phyloP scores from a whole-genome alignment of 345 rosid genomes.

The Eucalyptus cloeziana region DNA sequence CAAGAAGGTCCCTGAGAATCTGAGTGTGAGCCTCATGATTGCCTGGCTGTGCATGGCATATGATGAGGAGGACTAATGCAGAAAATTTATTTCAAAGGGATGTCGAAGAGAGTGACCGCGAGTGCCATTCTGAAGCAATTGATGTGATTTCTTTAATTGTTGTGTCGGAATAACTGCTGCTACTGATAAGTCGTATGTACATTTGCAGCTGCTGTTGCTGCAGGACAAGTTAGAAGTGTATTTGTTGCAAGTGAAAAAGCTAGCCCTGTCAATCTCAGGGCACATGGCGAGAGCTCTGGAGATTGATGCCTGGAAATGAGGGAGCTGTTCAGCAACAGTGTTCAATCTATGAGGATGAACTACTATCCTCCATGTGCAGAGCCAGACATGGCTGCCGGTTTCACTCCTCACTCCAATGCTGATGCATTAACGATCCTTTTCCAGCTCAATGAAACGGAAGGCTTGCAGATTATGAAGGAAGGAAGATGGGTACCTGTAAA shows the following conservation, averaged over 20 bases:
- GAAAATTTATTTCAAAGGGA: not conserved
- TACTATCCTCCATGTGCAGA: conserved; percentile 35
- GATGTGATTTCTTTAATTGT: not conserved
- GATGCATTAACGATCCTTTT: conserved; percentile 1
- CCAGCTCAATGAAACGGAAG: conserved; percentile 6
- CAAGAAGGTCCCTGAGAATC: conserved; percentile 22
- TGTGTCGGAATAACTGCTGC: not conserved
- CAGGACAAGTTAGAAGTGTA: conserved; percentile 19
- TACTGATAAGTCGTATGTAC: not conserved
- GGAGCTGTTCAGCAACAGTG: conserved; percentile 19
- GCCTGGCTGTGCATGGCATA: not conserved
- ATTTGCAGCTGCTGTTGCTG: not conserved
- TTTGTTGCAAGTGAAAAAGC: conserved; percentile 4
- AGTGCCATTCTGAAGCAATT: not conserved
- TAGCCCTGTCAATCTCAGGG: conserved; percentile 9
- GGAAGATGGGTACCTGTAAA: conserved; percentile 5
- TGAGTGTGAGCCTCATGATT: conserved; percentile 8
- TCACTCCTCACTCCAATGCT: conserved; percentile 24
- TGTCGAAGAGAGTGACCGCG: not conserved
- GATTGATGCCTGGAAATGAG: conserved; percentile 18
- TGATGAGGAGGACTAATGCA: not conserved
- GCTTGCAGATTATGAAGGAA: conserved; percentile 10
- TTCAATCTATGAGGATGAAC: conserved; percentile 35
- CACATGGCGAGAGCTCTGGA: conserved; percentile 17
- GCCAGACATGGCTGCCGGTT: conserved; percentile 21